phyloP scores from a whole-genome alignment of 306 rosid genomes.

The Dryas drummondii region DNA sequence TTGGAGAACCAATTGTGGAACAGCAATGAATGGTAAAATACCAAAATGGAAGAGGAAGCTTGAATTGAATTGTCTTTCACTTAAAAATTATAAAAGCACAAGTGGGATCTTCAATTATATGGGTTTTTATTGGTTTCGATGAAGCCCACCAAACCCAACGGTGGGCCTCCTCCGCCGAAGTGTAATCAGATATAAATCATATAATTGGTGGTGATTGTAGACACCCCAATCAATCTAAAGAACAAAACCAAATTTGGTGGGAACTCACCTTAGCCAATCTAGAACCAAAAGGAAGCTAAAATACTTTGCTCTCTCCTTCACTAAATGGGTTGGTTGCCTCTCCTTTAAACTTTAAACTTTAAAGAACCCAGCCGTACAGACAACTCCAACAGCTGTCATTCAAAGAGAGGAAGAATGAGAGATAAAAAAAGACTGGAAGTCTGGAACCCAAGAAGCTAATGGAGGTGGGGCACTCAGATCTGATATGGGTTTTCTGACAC shows the following conservation, averaged over 20 bases:
- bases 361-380: constrained; percentile 46
- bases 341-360: constrained; percentile 18
- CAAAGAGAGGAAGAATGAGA: constrained; percentile 15
- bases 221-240: constrained; percentile 14
- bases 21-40: constrained; percentile 7
- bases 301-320: not conserved
- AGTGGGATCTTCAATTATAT: constrained; percentile 43
- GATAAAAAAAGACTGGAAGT: not conserved
- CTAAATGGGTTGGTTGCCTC: not conserved
- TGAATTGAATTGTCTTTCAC: constrained; percentile 24
- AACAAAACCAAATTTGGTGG: constrained; percentile 34
- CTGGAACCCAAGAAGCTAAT: constrained; percentile 25
- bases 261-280: constrained; percentile 39
- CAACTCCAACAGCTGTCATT: constrained; percentile 50
- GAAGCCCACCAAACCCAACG: constrained; percentile 79
- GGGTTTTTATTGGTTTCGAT: constrained; percentile 45
- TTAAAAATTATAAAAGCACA: constrained; percentile 31
- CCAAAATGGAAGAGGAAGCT: constrained; percentile 26
- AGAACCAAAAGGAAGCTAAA: constrained; percentile 22
- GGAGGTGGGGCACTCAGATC: constrained; percentile 54
- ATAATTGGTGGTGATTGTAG: constrained; percentile 25
- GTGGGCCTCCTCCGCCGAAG: constrained; percentile 66
- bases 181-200: constrained; percentile 27
- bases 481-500: constrained; percentile 48
- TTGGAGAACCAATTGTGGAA: constrained; percentile 31